Percentiles rank a stretch among this genome's conserved stretches.
Conservation (phyloP, 2,329 filamentous ascomycete species). For the Aspergillus fumigatiaffinis region DNA sequence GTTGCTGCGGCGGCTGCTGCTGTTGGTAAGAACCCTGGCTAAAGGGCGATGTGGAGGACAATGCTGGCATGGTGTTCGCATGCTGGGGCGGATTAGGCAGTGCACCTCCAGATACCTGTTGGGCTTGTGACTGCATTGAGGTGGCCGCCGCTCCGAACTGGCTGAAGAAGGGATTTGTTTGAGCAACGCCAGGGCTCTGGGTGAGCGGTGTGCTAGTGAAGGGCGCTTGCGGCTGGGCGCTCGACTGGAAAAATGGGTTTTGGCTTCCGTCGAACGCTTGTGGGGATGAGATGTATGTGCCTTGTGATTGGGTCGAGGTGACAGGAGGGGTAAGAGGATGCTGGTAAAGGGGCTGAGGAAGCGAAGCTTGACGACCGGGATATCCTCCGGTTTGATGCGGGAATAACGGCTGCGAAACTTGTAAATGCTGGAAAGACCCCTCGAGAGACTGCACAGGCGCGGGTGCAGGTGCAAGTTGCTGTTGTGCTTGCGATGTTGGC, state of each 20-base stretch:
- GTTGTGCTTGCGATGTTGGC: constrained; percentile 22
- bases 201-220: constrained; percentile 21
- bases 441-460: constrained; percentile 46
- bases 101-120: constrained; percentile 14
- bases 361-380: constrained; percentile 38
- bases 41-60: constrained; percentile 31
- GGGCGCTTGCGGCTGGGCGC: constrained; percentile 24
- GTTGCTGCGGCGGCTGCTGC: constrained; percentile 24
- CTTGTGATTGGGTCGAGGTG: constrained; percentile 33
- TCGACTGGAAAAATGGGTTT: constrained; percentile 44
- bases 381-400: constrained; percentile 70
- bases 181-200: constrained; percentile 21
- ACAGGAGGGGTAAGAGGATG: constrained; percentile 44
- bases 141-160: constrained; percentile 21
- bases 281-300: constrained; percentile 30
- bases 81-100: constrained; percentile 26
- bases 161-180: constrained; percentile 35
- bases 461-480: constrained; percentile 37
- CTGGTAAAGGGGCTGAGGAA: constrained; percentile 38
- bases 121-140: constrained; percentile 17
- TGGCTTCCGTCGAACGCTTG: constrained; percentile 32
- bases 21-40: constrained; percentile 25
- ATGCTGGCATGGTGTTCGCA: constrained; percentile 38
- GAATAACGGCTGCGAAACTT: constrained; percentile 67
- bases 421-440: constrained; percentile 71